phyloP scores from a whole-genome alignment of 768 basidiomycete genomes.

The Amylocystis lapponica region DNA sequence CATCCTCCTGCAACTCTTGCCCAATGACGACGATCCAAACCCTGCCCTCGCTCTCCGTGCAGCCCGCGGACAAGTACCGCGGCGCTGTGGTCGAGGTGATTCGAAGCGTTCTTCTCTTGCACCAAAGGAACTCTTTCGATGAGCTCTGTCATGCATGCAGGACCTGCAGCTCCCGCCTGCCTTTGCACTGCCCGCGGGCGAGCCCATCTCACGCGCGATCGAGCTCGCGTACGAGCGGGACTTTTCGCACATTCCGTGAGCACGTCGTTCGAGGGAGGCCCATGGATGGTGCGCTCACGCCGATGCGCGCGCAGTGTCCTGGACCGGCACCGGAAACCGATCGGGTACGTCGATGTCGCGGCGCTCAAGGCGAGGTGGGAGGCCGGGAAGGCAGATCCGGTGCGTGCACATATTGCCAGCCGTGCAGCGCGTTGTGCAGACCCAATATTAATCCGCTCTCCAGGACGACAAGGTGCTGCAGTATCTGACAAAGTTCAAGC shows the following conservation, averaged over 20 bases:
- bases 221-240: constrained; percentile 91
- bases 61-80: constrained; percentile 56
- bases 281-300: not conserved
- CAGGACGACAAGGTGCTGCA: constrained; percentile 67
- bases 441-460: no score
- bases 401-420: constrained; percentile 41
- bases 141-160: constrained; percentile 26
- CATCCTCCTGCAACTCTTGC: no score
- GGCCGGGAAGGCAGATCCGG: constrained; percentile 62
- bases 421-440: no score
- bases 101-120: not conserved
- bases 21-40: no score
- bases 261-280: constrained; percentile 2
- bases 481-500: constrained; percentile 73
- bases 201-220: constrained; percentile 69
- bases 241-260: constrained; percentile 89
- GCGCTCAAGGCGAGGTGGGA: constrained; percentile 76
- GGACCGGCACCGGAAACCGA: constrained; percentile 60
- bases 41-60: no score
- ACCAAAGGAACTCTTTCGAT: not conserved
- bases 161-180: constrained; percentile 84
- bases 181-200: constrained; percentile 69
- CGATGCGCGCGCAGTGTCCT: constrained; percentile 51
- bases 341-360: constrained; percentile 82
- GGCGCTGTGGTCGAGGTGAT: constrained; percentile 87